phyloP scores from a whole-genome alignment of 495 filamentous ascomycete genomes.

The Xylaria castorea region DNA sequence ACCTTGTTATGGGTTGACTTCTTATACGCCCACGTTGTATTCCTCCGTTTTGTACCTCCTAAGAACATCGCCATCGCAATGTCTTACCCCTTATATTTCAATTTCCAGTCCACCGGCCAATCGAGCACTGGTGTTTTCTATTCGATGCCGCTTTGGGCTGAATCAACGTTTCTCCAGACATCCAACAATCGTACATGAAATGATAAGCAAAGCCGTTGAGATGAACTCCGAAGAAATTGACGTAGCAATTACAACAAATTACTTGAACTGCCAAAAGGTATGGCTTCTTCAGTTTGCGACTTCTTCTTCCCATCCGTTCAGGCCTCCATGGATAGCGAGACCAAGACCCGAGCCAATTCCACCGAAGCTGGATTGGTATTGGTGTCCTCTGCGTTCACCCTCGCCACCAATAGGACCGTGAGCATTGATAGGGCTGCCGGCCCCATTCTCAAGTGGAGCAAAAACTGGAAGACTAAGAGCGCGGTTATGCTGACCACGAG shows the following conservation, averaged over 20 bases:
- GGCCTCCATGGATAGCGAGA: conserved; percentile 56
- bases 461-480: conserved; percentile 82
- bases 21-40: background rate
- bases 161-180: conserved; percentile 30
- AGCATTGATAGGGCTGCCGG: conserved; percentile 52
- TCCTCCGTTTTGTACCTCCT: conserved; percentile 1
- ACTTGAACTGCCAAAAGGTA: conserved; percentile 17
- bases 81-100: background rate
- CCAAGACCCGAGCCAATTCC: conserved; percentile 58
- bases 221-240: conserved; percentile 41
- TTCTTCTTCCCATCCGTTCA: conserved; percentile 65
- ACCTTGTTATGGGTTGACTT: background rate
- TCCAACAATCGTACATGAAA: conserved; percentile 41
- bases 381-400: conserved; percentile 58
- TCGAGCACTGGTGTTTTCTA: conserved; percentile 11
- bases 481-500: conserved; percentile 76
- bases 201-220: conserved; percentile 35
- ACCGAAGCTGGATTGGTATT: conserved; percentile 62
- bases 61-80: background rate
- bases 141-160: background rate
- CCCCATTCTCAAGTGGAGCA: conserved; percentile 59
- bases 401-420: conserved; percentile 48
- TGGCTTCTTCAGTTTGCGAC: conserved; percentile 51
- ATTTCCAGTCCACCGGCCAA: conserved; percentile 1
- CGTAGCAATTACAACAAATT: conserved; percentile 46